These are phyloP conservation scores for Linnemannia zychae DNA, from an alignment of 192 early-diverging fungal genomes.

Conservation along the genomic window DNA sequence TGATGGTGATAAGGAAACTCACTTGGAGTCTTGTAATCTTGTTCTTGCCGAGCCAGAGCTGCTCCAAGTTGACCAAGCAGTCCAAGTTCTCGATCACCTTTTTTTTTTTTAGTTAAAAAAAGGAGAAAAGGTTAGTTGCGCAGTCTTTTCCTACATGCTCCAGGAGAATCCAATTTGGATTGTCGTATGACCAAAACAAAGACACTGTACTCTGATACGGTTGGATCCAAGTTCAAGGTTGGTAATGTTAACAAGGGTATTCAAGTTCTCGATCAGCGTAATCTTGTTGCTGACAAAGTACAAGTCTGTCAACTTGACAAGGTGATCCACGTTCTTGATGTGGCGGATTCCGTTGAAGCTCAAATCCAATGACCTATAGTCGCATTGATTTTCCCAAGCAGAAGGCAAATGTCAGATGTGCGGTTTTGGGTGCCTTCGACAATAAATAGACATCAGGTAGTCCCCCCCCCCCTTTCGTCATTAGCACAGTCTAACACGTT, in stretches of 20 bases:
- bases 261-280: conserved; percentile 82
- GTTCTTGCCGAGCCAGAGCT: conserved; percentile 98
- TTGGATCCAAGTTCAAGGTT: conserved; percentile 97
- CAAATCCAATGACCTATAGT: conserved; percentile 79
- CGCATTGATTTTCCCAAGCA: no score
- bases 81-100: conserved; percentile 89
- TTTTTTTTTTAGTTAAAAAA: no score
- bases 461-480: no score
- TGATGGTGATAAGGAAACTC: conserved; percentile 3
- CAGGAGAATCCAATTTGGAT: no score
- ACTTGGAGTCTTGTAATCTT: conserved; percentile 90
- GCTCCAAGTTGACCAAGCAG: conserved; percentile 80
- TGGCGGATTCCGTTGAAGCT: conserved; percentile 96
- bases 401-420: no score
- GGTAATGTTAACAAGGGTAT: conserved; percentile 71
- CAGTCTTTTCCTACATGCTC: no score
- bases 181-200: neutral
- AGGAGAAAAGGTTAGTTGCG: no score
- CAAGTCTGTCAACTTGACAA: conserved; percentile 77
- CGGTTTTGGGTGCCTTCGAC: no score
- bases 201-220: conserved; percentile 79
- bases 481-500: no score
- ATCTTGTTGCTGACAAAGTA: conserved; percentile 98
- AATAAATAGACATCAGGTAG: neutral
- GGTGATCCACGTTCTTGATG: conserved; percentile 75